Conservation (phyloP, 2,329 filamentous ascomycete species). For the Aspergillus sp. region DNA sequence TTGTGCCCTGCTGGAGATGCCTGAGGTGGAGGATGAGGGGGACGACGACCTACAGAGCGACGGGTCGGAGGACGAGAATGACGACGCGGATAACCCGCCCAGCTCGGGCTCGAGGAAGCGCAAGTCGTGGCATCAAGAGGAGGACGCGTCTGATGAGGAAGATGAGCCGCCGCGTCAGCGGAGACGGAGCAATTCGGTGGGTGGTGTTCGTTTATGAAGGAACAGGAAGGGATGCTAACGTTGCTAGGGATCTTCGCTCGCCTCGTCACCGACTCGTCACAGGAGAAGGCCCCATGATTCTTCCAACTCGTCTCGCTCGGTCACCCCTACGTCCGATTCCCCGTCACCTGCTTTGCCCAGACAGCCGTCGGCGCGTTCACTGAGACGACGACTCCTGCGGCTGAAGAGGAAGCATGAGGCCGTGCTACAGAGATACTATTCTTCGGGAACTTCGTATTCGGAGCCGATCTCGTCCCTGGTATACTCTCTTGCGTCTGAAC, state of each 20-base stretch:
- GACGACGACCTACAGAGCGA: constrained; percentile 60
- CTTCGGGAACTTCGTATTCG: constrained; percentile 82
- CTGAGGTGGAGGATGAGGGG: constrained; percentile 77
- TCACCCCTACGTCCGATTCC: constrained; percentile 41
- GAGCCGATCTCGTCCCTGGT: constrained; percentile 93
- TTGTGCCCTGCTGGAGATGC: constrained; percentile 83
- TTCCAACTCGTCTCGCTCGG: constrained; percentile 46
- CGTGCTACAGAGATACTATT: constrained; percentile 78
- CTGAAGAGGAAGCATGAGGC: constrained; percentile 74
- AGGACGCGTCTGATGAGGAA: constrained; percentile 67
- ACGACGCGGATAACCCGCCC: constrained; percentile 48
- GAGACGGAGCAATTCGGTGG: constrained; percentile 82
- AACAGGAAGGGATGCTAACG: constrained; percentile 8
- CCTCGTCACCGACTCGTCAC: constrained; percentile 41
- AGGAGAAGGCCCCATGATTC: constrained; percentile 38
- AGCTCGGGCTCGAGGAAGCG: constrained; percentile 60
- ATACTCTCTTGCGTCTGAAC: constrained; percentile 89
- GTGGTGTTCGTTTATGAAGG: constrained; percentile 1
- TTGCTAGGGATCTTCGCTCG: constrained; percentile 38
- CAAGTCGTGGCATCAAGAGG: constrained; percentile 72
- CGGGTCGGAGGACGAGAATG: constrained; percentile 54
- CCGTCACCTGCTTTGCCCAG: constrained; percentile 46
- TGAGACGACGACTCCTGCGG: constrained; percentile 70
- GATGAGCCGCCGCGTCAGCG: constrained; percentile 74
- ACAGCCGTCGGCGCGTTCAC: constrained; percentile 65